Evolutionary conservation across 75 land plant species (phyloP), one percentile per base, ranked within the genome.

Genomic region (Azolla pinnata): DNA sequence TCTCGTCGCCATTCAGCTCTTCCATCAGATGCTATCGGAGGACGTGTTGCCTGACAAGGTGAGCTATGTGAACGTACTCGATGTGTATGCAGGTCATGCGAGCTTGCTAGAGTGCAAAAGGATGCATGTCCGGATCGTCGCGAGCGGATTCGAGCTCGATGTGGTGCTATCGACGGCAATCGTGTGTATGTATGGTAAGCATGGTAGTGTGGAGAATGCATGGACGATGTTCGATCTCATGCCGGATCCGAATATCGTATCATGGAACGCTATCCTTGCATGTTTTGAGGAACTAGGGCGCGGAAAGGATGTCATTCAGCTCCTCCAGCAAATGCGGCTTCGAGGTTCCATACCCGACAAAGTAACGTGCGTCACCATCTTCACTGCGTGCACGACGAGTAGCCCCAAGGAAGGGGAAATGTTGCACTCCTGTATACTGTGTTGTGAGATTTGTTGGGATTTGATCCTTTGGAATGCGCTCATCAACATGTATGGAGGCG

Each of bases 221-320:
- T 42, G 29, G 19, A 7, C 2, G 24, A 9, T 66, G 2, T 66
- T 66, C 42, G 49, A 66, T 19, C 38, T 27, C 28, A 48, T 59
- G 64, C 50, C 32, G 40, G 14, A 40, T n/a, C 14, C 28, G 16
- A 18, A 29, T 16, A 38, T 28, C 14, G 28, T 60, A 1, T 38
- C 65, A 42, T 66, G 68, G 63, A 58, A 38, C 44, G 48, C 64
- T 4, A 60, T 66, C 31, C 25, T 66, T 29, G 66, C 26, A 1
- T 66, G 44, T 28, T 61, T 40, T 59, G 63, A 42, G 19, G 29
- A 38, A 12, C 46, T 31, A 31, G 66, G 35, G 16, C 16, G n/a
- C 14, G 46, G 33, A 16, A 32, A 21, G 24, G 49, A 26, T 1
- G 66, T 46, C n/a, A 2, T 66, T 20, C 16, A 25, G 61, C 62